Evolutionary conservation across 148 eudicot species (phyloP).

Genomic region (Suaeda aralocaspica): DNA sequence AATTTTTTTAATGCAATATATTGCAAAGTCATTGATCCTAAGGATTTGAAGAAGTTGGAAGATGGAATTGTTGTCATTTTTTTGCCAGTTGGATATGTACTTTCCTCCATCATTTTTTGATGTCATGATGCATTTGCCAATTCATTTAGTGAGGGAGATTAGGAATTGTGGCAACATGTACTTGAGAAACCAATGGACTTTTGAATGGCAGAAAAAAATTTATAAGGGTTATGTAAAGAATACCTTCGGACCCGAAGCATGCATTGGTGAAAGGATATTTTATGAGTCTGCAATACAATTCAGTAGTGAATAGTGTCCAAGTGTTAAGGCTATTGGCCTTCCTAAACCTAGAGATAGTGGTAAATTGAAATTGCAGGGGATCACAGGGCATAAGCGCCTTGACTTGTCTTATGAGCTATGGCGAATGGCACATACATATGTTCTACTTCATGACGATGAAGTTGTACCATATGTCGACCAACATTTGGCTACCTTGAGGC

Average conservation of each 20-base stretch:
- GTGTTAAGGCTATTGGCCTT: neutral
- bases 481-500: neutral
- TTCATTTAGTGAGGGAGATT: conserved; percentile 18
- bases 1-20: too few species aligned
- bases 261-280: neutral
- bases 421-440: conserved; percentile 10
- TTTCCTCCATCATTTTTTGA: conserved; percentile 24
- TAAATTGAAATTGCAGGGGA: neutral
- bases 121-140: too few species aligned
- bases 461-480: neutral
- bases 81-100: conserved; percentile 22
- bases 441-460: conserved; percentile 10
- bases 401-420: conserved; percentile 3
- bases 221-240: conserved; percentile 13
- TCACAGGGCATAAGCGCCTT: neutral
- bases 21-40: neutral
- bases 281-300: neutral
- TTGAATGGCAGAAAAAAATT: conserved; percentile 15
- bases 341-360: neutral
- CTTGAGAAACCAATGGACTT: conserved; percentile 18
- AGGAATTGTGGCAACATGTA: conserved; percentile 11
- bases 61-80: neutral
- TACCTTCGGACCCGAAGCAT: neutral
- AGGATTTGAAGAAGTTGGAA: neutral
- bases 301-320: neutral